phyloP scores from a whole-genome alignment of 225 moss, liverwort and hornwort genomes.

The Rhytidiadelphus loreus region DNA sequence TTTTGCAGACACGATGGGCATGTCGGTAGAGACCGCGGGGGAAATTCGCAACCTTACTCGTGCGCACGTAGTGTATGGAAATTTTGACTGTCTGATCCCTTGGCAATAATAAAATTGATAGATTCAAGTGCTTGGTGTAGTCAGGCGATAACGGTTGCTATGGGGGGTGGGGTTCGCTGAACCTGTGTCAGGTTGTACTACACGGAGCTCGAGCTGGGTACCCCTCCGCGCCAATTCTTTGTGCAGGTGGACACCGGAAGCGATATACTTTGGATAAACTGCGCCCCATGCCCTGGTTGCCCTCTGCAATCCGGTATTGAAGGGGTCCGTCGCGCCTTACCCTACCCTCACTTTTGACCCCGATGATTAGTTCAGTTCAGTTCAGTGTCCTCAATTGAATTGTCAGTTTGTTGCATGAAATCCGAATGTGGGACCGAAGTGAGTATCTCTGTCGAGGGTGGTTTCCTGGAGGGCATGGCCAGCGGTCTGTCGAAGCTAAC shows the following conservation, averaged over 20 bases:
- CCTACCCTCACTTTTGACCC: not conserved
- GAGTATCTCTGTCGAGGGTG: not conserved
- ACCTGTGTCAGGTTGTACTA: conserved; percentile 65
- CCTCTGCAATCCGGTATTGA: conserved; percentile 28
- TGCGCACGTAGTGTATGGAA: not conserved
- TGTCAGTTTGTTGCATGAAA: not conserved
- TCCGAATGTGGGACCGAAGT: not conserved
- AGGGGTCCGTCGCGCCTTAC: not conserved
- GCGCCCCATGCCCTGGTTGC: conserved; percentile 56
- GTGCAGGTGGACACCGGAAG: conserved; percentile 96
- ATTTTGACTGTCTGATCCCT: not conserved
- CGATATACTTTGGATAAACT: conserved; percentile 79
- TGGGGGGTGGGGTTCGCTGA: not conserved
- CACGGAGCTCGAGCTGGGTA: conserved; percentile 56
- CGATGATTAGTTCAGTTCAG: not conserved
- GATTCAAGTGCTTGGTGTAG: not conserved
- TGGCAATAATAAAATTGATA: not conserved
- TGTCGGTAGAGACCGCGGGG: not conserved
- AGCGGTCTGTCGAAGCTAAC: not conserved
- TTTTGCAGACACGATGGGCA: not conserved
- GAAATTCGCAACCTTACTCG: not conserved
- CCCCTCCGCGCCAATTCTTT: conserved; percentile 44
- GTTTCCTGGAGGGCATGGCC: not conserved
- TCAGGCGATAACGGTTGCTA: not conserved
- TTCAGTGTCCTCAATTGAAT: not conserved